A percentile compares a stretch with the other conserved stretches of the same genome.
Evolutionary conservation across 352 stramenopile genomes (phyloP).

Genomic region (Phytophthora palmivora): DNA sequence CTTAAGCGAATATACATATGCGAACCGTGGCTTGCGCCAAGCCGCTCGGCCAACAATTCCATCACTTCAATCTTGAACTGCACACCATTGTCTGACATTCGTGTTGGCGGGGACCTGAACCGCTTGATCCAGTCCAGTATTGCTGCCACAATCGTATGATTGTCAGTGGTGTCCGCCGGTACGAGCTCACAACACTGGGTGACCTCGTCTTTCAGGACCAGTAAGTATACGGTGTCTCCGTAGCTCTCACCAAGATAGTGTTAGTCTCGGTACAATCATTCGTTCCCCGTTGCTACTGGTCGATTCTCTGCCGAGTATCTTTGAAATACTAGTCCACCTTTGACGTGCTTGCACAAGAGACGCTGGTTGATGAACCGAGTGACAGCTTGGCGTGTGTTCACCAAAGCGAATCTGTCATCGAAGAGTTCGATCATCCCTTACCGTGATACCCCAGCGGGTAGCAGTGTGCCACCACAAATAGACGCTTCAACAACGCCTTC

Average conservation of each 20-base stretch:
- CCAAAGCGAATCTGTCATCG: slow-evolving; percentile 9
- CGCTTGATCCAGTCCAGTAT: slow-evolving; percentile 17
- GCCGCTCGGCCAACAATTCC: no score
- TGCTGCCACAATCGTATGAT: slow-evolving; percentile 3
- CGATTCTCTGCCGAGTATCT: slow-evolving; percentile 2
- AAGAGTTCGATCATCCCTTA: slow-evolving; percentile 21
- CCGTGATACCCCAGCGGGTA: neutral
- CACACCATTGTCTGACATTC: no score
- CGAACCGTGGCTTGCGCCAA: no score
- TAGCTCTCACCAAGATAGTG: slow-evolving; percentile 23
- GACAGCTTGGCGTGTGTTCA: neutral
- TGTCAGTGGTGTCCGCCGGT: slow-evolving; percentile 2
- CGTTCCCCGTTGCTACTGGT: neutral
- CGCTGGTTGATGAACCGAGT: slow-evolving; percentile 14
- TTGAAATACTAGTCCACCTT: slow-evolving; percentile 6
- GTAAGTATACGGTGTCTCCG: slow-evolving; percentile 7
- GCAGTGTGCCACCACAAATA: no score
- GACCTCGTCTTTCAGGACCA: slow-evolving; percentile 15
- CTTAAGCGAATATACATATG: no score
- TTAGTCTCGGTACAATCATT: slow-evolving; percentile 18
- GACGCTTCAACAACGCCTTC: neutral
- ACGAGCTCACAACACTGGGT: slow-evolving; percentile 11
- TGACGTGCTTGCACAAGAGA: slow-evolving; percentile 22
- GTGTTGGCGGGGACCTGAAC: no score
- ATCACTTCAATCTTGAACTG: no score